phyloP scores from a whole-genome alignment of 2,329 filamentous ascomycete genomes.

The Ophiostoma sp. region DNA sequence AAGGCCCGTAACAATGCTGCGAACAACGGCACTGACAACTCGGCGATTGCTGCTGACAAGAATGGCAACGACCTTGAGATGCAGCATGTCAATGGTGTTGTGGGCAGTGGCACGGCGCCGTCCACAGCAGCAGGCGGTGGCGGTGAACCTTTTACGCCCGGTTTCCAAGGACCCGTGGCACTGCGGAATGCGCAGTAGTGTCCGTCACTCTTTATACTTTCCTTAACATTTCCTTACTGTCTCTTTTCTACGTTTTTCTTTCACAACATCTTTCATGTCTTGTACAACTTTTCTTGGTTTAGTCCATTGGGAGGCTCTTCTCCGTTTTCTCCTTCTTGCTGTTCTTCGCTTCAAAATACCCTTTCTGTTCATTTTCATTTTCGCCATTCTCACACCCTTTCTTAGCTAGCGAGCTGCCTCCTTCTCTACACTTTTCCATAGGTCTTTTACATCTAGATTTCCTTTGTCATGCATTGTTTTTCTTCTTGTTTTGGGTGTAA shows the following conservation, averaged over 20 bases:
- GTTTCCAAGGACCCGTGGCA: constrained; percentile 23
- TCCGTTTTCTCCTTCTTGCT: not conserved
- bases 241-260: not conserved
- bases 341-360: constrained; percentile 21
- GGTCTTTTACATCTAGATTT: not conserved
- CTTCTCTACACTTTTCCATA: not conserved
- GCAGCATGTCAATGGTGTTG: constrained; percentile 54
- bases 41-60: constrained; percentile 33
- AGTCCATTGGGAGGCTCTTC: not conserved
- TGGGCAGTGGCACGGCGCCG: not conserved
- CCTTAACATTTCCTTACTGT: not conserved
- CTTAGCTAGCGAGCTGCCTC: not conserved
- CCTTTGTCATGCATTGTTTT: not conserved
- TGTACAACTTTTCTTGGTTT: not conserved
- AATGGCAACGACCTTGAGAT: constrained; percentile 64
- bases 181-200: not conserved
- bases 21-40: constrained; percentile 51
- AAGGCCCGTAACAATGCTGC: not conserved
- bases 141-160: constrained; percentile 3
- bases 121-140: not conserved
- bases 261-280: not conserved
- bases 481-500: not conserved
- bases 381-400: not conserved
- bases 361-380: constrained; percentile 13
- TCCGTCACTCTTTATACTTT: not conserved